phyloP scores from a whole-genome alignment of 2,329 filamentous ascomycete genomes.

The Hypoxylon sp. region DNA sequence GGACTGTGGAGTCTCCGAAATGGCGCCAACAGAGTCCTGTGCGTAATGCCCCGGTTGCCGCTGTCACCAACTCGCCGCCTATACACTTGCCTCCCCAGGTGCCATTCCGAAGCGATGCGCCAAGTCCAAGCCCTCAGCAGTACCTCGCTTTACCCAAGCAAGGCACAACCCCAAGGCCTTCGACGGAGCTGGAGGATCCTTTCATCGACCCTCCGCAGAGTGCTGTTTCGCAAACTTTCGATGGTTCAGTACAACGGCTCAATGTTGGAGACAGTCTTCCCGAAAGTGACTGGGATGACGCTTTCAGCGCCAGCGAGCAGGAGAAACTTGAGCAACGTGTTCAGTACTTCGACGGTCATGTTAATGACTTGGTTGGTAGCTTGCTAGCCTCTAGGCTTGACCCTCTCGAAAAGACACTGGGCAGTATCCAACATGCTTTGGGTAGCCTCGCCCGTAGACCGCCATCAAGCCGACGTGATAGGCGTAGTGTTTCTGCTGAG shows the following conservation, averaged over 20 bases:
- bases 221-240: conserved; percentile 60
- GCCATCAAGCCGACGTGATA: conserved; percentile 68
- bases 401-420: conserved; percentile 84
- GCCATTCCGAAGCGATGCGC: conserved; percentile 74
- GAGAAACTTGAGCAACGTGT: conserved; percentile 84
- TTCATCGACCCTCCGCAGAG: conserved; percentile 67
- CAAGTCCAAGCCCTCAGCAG: conserved; percentile 77
- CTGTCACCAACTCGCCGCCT: conserved; percentile 61
- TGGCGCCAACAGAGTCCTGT: conserved; percentile 62
- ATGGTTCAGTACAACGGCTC: conserved; percentile 71
- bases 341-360: conserved; percentile 89
- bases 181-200: conserved; percentile 71
- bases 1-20: conserved; percentile 61
- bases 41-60: conserved; percentile 55
- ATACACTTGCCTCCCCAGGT: conserved; percentile 64
- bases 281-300: conserved; percentile 92
- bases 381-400: conserved; percentile 81
- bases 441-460: conserved; percentile 67
- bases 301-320: conserved; percentile 84
- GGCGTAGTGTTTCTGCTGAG: conserved; percentile 78
- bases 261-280: conserved; percentile 73
- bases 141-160: conserved; percentile 63
- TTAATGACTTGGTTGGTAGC: conserved; percentile 86
- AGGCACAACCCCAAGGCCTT: conserved; percentile 59
- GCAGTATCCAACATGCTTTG: conserved; percentile 79